These are phyloP conservation scores for Herpetomonas muscarum DNA, from an alignment of 208 protist genomes.

Conservation along the genomic window DNA sequence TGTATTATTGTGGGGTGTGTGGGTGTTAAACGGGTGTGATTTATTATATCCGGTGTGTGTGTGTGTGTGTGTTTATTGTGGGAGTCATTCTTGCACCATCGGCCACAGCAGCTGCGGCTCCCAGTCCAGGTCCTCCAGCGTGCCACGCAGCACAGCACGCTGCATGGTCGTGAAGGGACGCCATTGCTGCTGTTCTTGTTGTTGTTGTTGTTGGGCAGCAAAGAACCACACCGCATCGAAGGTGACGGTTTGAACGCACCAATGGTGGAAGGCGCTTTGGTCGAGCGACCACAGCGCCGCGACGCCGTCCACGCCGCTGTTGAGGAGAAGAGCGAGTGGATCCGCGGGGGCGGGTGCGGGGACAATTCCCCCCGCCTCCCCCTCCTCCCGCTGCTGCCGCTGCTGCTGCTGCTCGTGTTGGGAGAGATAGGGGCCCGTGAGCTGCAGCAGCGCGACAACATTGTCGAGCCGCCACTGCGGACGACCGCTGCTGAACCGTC, in stretches of 20 bases:
- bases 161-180: conserved; percentile 18
- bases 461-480: conserved; percentile 37
- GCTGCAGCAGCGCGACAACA: conserved; percentile 33
- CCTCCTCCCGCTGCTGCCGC: background rate
- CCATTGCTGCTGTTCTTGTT: conserved; percentile 6
- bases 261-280: background rate
- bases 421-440: conserved; percentile 11
- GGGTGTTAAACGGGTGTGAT: too few relatives aligned
- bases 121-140: conserved; percentile 23
- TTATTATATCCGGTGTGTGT: too few relatives aligned
- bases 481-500: too few relatives aligned
- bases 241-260: background rate
- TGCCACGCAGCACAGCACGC: conserved; percentile 17
- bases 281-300: background rate
- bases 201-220: conserved; percentile 5
- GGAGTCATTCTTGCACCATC: conserved; percentile 9
- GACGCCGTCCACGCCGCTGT: background rate
- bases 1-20: too few relatives aligned
- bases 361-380: background rate
- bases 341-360: too few relatives aligned
- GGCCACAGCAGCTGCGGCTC: conserved; percentile 16
- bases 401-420: too few relatives aligned
- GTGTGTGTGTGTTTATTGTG: background rate
- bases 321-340: background rate
- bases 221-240: background rate